Conservation (phyloP, 2,329 filamentous ascomycete genomes). For the Myriangium duriaei region DNA sequence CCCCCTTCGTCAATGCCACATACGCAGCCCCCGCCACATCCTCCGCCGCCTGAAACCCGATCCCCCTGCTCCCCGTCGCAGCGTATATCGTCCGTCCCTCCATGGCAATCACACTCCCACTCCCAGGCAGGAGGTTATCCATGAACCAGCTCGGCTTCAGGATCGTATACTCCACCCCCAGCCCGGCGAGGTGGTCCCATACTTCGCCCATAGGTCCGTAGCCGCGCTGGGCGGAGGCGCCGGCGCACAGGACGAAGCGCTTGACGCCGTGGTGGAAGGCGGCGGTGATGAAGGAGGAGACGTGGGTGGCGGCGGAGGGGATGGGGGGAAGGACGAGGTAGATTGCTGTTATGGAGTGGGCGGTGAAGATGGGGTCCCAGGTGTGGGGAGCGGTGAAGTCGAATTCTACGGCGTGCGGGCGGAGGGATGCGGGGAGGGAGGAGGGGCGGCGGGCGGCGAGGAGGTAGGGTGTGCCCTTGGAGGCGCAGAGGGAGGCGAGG, state of each 20-base stretch:
- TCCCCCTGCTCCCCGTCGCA: background rate
- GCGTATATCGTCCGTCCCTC: background rate
- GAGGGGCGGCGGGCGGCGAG: background rate
- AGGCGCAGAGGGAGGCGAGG: no score
- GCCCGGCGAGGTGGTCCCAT: slow-evolving; percentile 27
- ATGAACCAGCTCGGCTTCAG: slow-evolving; percentile 1
- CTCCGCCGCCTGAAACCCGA: background rate
- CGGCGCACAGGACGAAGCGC: slow-evolving; percentile 34
- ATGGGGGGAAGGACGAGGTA: slow-evolving; percentile 30
- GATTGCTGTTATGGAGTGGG: slow-evolving; percentile 22
- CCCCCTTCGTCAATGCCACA: slow-evolving; percentile 1
- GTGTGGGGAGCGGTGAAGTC: slow-evolving; percentile 34
- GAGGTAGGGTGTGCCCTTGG: no score
- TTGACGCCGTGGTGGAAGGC: slow-evolving; percentile 25
- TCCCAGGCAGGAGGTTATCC: slow-evolving; percentile 1
- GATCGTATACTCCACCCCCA: background rate
- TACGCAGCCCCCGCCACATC: slow-evolving; percentile 1
- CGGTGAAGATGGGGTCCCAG: slow-evolving; percentile 24
- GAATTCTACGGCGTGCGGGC: slow-evolving; percentile 20
- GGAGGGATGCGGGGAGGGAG: background rate
- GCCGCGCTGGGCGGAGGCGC: slow-evolving; percentile 26
- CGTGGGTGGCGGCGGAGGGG: slow-evolving; percentile 21
- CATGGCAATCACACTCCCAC: slow-evolving; percentile 4
- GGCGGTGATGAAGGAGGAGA: slow-evolving; percentile 31
- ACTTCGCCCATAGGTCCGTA: slow-evolving; percentile 26